Evolutionary conservation across 2,329 filamentous ascomycete genomes (phyloP).

Genomic region (Ophiostoma himal-ulmi): DNA sequence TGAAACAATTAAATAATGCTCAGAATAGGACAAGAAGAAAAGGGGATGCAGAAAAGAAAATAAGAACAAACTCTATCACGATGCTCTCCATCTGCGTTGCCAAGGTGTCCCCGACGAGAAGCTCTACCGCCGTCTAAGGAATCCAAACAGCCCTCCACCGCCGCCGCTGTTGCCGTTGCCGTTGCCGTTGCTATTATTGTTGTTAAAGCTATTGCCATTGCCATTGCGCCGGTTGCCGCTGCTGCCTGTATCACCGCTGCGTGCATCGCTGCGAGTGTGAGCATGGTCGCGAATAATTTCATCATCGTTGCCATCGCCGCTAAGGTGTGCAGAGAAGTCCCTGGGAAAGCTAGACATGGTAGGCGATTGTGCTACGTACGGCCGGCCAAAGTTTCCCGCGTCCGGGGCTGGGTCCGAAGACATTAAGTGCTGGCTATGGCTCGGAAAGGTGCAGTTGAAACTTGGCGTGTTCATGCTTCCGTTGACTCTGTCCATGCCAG

Average conservation of each 20-base stretch:
- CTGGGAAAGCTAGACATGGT: not conserved
- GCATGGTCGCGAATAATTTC: not conserved
- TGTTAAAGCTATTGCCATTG: not conserved
- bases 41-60: not conserved
- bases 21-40: not conserved
- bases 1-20: not conserved
- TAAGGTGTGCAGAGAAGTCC: not conserved
- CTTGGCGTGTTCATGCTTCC: not conserved
- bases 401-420: not conserved
- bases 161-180: not conserved
- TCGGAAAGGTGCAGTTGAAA: not conserved
- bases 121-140: conserved; percentile 5
- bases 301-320: not conserved
- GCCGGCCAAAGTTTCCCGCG: not conserved
- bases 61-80: not conserved
- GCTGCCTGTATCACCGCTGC: not conserved
- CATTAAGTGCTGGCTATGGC: not conserved
- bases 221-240: not conserved
- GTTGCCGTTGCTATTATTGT: not conserved
- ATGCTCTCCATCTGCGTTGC: not conserved
- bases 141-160: conserved; percentile 10
- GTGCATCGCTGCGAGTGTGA: not conserved
- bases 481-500: not conserved
- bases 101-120: not conserved
- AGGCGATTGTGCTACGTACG: not conserved